Evolutionary conservation across 176 grass and related monocot genomes (phyloP), one percentile per base, ranked within the genome.

Genomic region (Oryza glumipatula): DNA sequence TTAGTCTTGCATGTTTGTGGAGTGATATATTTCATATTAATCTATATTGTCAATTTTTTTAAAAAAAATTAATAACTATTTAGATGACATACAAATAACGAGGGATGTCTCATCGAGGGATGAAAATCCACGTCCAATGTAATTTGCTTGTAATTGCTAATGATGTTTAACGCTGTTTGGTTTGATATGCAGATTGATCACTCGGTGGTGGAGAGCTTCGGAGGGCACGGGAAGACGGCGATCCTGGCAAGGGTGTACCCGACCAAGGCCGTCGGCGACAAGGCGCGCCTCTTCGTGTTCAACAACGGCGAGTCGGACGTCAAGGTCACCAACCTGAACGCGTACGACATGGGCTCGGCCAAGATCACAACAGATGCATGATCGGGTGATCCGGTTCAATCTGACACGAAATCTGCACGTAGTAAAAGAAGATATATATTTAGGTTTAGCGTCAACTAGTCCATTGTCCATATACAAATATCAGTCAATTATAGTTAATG

Each of bases 241-340:
- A 93, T 94, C 51, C 72, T 90, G 61, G 86, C 92, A 1, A 94
- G 92, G 68, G 88, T 90, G 10, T 90, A 94, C 68, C 88, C 92
- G 9, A 86, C 85, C 54, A 41, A 63, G 47, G 85, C 88, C 15
- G 23, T 88, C 9, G 86, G 88, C 10, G 69, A 82, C 52, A 71
- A 94, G 56, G 88, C 92, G 60, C 82, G 72, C 8, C 54, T 94
- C 26, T 94, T 83, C 51, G 79, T 94, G 33, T 90, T 94, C 86
- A 94, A 94, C 92, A 90, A 93, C 61, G 92, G 88, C 26, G 65
- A 71, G 32, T 84, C 82, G 0, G 69, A 86, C 47, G 9, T 90
- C 44, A 90, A 83, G 44, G 79, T 93, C 9, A 83, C 74, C 0
- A 32, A 67, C 43, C 78, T 93, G 21, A 76, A 86, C 6, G 88